phyloP scores from a whole-genome alignment of 1,284 basidiomycete genomes.

The Rhodotorula glutinis region DNA sequence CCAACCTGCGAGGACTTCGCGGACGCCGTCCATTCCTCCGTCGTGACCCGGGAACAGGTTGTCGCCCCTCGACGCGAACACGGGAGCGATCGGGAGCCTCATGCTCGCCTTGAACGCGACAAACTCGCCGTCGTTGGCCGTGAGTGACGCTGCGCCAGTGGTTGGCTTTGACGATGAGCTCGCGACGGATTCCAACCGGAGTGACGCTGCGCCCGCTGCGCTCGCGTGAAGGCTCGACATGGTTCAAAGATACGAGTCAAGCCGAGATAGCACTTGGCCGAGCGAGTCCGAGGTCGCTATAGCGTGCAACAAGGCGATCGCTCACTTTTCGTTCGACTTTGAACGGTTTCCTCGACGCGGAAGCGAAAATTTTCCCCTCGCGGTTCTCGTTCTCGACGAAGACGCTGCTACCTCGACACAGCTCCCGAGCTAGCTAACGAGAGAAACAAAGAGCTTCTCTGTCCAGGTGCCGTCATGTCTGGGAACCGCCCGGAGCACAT shows the following conservation, averaged over 20 bases:
- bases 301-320: no score
- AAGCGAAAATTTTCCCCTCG: no score
- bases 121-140: conserved; percentile 56
- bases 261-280: no score
- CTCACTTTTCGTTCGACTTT: no score
- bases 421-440: no score
- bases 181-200: conserved; percentile 14
- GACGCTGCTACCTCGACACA: no score
- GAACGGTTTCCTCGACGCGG: no score
- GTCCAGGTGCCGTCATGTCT: conserved; percentile 16
- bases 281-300: no score
- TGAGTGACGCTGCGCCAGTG: no score
- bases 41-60: conserved; percentile 6
- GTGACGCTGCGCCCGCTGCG: conserved; percentile 6
- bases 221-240: not conserved
- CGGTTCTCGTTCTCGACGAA: no score
- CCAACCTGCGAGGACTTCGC: conserved; percentile 87
- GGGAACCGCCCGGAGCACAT: conserved; percentile 75
- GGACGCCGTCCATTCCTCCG: conserved; percentile 57
- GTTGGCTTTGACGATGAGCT: conserved; percentile 35
- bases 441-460: no score
- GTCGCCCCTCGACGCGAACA: conserved; percentile 62
- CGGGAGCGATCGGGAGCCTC: conserved; percentile 73
- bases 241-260: not conserved
- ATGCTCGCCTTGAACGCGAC: conserved; percentile 64